Evolutionary conservation across 495 filamentous ascomycete species (phyloP).

Genomic region (Trichocladium uniseriatum): DNA sequence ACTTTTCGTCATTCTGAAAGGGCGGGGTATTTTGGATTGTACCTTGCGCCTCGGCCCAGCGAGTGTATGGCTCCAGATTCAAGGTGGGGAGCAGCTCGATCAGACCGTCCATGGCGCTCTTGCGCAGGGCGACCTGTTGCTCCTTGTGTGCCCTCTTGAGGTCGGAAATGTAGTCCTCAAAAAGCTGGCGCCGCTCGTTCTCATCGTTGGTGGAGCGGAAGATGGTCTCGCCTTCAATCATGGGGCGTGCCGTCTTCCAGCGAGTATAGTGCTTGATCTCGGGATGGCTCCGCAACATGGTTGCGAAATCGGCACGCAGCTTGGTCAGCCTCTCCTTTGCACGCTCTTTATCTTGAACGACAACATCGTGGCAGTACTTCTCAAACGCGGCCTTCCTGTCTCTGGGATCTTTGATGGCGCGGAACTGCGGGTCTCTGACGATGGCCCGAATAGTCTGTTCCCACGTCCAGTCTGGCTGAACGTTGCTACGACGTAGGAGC

Average conservation of each 20-base stretch:
- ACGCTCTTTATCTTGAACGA: conserved; percentile 86
- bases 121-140: conserved; percentile 58
- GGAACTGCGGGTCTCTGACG: conserved; percentile 91
- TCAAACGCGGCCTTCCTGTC: conserved; percentile 89
- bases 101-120: conserved; percentile 80
- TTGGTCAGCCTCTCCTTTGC: conserved; percentile 92
- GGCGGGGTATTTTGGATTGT: conserved; percentile 69
- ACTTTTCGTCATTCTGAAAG: conserved; percentile 80
- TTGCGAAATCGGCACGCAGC: conserved; percentile 85
- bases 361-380: conserved; percentile 87
- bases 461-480: conserved; percentile 88
- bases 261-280: conserved; percentile 97
- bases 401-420: conserved; percentile 85
- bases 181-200: conserved; percentile 79
- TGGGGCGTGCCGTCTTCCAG: conserved; percentile 92
- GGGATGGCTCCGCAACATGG: conserved; percentile 91
- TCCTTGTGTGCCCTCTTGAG: conserved; percentile 72
- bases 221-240: conserved; percentile 90
- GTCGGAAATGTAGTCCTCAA: conserved; percentile 85
- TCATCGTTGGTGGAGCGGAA: conserved; percentile 88
- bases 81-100: conserved; percentile 72
- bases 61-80: conserved; percentile 83
- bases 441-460: conserved; percentile 78
- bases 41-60: conserved; percentile 84
- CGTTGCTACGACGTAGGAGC: conserved; percentile 71